Evolutionary conservation across 495 filamentous ascomycete species (phyloP).

Genomic region (Trichoderma virens): DNA sequence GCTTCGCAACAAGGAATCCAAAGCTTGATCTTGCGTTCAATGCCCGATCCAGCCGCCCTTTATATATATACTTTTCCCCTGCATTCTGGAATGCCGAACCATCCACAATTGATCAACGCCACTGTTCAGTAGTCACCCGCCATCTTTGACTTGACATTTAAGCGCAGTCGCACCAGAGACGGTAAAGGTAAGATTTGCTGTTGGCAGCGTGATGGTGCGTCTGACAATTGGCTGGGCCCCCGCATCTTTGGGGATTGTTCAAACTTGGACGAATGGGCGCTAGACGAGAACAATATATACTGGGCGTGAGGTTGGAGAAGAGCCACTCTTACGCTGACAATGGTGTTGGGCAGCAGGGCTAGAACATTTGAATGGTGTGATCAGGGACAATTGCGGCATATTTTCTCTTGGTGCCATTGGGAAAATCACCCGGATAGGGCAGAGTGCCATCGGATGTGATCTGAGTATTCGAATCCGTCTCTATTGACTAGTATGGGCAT

Average conservation of each 20-base stretch:
- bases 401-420: too few species aligned
- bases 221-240: background rate
- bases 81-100: background rate
- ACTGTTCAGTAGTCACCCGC: background rate
- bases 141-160: too few species aligned
- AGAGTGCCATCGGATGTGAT: too few species aligned
- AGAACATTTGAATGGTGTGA: too few species aligned
- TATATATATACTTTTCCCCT: background rate
- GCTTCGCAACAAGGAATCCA: too few species aligned
- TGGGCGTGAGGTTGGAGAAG: background rate
- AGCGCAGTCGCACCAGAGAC: too few species aligned
- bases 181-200: background rate
- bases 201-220: background rate
- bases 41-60: background rate
- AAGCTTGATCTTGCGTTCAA: too few species aligned
- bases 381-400: background rate
- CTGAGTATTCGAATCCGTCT: too few species aligned
- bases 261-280: background rate
- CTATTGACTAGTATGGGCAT: too few species aligned
- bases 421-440: too few species aligned
- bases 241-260: background rate
- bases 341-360: background rate
- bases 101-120: background rate
- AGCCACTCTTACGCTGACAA: background rate
- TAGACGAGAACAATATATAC: background rate